Base-by-base conservation (phyloP, 495 filamentous ascomycete species). In the Amphirosellinia nigrospora region DNA sequence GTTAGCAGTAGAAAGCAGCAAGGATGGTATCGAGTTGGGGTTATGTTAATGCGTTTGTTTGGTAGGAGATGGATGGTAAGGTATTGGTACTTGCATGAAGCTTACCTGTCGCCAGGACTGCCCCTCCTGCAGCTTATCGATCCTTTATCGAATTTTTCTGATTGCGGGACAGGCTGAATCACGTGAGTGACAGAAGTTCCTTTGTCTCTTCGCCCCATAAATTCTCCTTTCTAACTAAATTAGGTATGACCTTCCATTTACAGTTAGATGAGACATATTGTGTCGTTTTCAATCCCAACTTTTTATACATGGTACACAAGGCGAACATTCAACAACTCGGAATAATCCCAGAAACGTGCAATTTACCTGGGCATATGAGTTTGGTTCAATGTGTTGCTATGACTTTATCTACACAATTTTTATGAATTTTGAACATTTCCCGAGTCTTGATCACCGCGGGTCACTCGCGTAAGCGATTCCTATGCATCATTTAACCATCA, bases 81-180 rank as follows among this genome's bases (percentile, higher is more conserved):
- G 61, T 48, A 36, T 60, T 21, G 36, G 58, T 61, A 39, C n/a
- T 19, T 41, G 11, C 56, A 39, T 3, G n/a, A 13, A 60, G 30
- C 30, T 38, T 19, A 19, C 30, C 23, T 19, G 26, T 36, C 21
- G 11, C 30, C 26, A 38, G 10, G 59, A 23, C 39, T 43, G 43
- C 45, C 63, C 63, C 45, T 65, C 46, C 28, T 52, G 10, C 39
- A 9, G 13, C 52, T 46, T 58, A 67, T 67, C 64, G 45, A 61
- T 62, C 56, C 67, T 68, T 65, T 63, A 46, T 63, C 60, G 15
- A 63, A 30, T 63, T 32, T 73, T 73, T 56, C 26, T 61, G 53
- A 53, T 52, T 53, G 68, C 69, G 70, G 70, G 63, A 72, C 75
- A 76, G 74, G 75, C 76, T 76, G 76, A 76, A 67, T 78, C 76